Percentiles rank a stretch among this genome's conserved stretches.
These are phyloP conservation scores for Haberlea rhodopensis DNA, from an alignment of 257 asterid species.

Conservation along the genomic window DNA sequence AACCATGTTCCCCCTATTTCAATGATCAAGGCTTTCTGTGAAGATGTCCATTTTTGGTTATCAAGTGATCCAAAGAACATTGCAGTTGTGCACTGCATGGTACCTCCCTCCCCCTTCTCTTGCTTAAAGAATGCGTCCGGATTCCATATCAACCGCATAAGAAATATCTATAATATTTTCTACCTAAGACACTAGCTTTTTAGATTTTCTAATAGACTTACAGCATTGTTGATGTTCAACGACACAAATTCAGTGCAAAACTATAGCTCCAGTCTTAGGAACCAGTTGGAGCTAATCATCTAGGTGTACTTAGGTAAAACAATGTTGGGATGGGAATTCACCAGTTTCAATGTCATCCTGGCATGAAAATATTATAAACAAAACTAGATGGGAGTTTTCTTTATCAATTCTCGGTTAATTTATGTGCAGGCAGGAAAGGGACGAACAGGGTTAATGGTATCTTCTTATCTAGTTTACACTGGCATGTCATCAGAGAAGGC, in stretches of 20 bases:
- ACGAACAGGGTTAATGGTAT: conserved; percentile 84
- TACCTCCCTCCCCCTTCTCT: no score
- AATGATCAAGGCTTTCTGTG: conserved; percentile 75
- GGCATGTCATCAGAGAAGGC: conserved; percentile 80
- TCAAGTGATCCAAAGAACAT: conserved; percentile 61
- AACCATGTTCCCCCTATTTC: conserved; percentile 70
- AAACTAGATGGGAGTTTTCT: not conserved
- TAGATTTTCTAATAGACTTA: not conserved
- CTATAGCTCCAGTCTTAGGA: not conserved
- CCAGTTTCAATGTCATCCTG: not conserved
- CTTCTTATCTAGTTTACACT: conserved; percentile 55
- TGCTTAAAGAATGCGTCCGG: no score
- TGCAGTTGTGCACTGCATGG: conserved; percentile 89
- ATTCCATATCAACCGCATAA: not conserved
- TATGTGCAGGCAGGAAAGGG: conserved; percentile 80
- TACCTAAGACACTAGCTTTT: not conserved
- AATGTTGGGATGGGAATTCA: not conserved
- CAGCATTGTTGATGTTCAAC: not conserved
- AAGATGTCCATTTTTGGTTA: conserved; percentile 76
- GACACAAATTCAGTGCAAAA: not conserved
- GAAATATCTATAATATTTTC: not conserved
- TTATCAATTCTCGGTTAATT: not conserved
- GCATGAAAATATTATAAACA: not conserved
- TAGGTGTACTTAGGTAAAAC: not conserved
- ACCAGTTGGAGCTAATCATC: not conserved